phyloP scores from a whole-genome alignment of 805 yeast species.

The Pichia sporocuriosa region DNA sequence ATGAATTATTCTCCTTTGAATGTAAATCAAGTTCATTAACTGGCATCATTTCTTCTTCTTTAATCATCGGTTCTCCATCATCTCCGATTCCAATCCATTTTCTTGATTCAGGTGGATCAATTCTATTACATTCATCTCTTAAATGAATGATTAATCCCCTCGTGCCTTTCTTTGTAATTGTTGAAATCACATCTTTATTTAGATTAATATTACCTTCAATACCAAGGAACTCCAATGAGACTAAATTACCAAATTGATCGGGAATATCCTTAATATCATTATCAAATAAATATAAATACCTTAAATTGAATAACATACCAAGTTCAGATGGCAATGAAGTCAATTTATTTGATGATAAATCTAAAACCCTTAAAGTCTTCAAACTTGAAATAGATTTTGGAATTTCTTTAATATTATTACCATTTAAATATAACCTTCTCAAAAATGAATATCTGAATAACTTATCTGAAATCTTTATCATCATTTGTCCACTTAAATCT shows the following conservation, averaged over 20 bases:
- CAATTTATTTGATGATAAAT: conserved; percentile 72
- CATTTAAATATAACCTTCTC: conserved; percentile 80
- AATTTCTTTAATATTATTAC: conserved; percentile 63
- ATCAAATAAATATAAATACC: conserved; percentile 82
- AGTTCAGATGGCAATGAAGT: conserved; percentile 73
- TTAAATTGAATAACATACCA: conserved; percentile 73
- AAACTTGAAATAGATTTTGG: conserved; percentile 67
- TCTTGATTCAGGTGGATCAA: conserved; percentile 63
- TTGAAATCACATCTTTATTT: conserved; percentile 54
- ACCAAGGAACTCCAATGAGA: conserved; percentile 81
- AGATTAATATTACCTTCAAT: conserved; percentile 83
- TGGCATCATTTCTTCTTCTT: conserved; percentile 18
- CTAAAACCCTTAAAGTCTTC: conserved; percentile 71
- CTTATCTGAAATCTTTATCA: conserved; percentile 61
- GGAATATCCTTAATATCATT: conserved; percentile 75
- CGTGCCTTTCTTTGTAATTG: conserved; percentile 76
- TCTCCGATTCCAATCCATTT: conserved; percentile 76
- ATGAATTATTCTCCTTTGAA: conserved; percentile 34
- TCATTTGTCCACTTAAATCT: conserved; percentile 86
- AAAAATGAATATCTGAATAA: conserved; percentile 77
- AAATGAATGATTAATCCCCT: conserved; percentile 72
- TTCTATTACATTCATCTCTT: conserved; percentile 74
- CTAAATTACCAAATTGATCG: conserved; percentile 75
- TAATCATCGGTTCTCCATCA: conserved; percentile 55
- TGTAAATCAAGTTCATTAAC: conserved; percentile 23